A percentile compares a stretch with the other conserved stretches of the same genome.
These are phyloP conservation scores for Sphagnum fallax DNA, from an alignment of 228 moss, liverwort and hornwort species.

Conservation along the genomic window DNA sequence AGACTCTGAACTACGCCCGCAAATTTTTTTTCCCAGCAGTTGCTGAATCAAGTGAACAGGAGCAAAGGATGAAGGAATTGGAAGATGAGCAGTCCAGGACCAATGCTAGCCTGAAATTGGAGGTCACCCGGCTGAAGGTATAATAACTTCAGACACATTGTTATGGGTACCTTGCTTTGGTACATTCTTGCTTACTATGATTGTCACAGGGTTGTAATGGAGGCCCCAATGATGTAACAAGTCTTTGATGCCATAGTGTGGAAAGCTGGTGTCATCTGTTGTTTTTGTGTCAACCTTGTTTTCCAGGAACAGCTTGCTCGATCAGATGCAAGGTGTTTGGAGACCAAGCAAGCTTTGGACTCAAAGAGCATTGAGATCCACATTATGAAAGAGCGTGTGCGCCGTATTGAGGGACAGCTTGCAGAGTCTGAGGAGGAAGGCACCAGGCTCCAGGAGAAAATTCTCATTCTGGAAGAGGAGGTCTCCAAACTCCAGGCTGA, in stretches of 20 bases:
- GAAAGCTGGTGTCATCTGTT: too few relatives aligned
- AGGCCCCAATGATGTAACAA: too few relatives aligned
- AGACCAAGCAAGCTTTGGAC: conserved; percentile 23
- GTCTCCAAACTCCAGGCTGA: conserved; percentile 31
- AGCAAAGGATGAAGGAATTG: not conserved
- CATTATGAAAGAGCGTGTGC: conserved; percentile 26
- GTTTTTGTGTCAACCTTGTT: too few relatives aligned
- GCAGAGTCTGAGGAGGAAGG: conserved; percentile 25
- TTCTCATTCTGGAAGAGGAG: conserved; percentile 33
- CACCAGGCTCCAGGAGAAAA: conserved; percentile 16
- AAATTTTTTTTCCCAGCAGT: not conserved
- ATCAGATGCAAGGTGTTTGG: conserved; percentile 24
- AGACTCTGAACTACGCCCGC: not conserved
- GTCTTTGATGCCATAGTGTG: too few relatives aligned
- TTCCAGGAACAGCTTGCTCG: conserved; percentile 31
- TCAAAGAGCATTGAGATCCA: conserved; percentile 23
- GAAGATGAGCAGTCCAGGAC: not conserved
- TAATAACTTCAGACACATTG: not conserved
- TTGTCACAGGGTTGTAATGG: too few relatives aligned
- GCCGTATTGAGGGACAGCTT: conserved; percentile 31
- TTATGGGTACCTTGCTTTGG: too few relatives aligned
- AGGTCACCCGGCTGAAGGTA: conserved; percentile 4
- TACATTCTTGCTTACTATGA: too few relatives aligned
- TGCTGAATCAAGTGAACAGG: conserved; percentile 1
- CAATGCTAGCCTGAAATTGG: conserved; percentile 3